phyloP scores from a whole-genome alignment of 2,329 filamentous ascomycete species.

The Paecilomyces formosus region DNA sequence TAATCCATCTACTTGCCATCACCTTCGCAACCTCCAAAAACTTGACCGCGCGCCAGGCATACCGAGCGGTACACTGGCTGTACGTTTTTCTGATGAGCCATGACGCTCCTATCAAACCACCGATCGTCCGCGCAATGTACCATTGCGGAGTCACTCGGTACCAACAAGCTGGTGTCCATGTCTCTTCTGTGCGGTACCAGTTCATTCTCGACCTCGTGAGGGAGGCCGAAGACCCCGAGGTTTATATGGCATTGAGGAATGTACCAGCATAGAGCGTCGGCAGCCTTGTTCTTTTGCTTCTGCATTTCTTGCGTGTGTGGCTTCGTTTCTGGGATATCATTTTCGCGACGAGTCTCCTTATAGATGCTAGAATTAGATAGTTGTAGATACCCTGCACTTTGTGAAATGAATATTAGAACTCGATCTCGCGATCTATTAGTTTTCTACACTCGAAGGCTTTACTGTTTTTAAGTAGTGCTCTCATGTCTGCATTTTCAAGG shows the following conservation, averaged over 20 bases:
- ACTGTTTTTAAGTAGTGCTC: not conserved
- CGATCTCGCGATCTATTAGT: not conserved
- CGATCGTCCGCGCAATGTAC: conserved; percentile 43
- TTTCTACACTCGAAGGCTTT: not conserved
- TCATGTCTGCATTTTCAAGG: not conserved
- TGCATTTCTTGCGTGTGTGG: not conserved
- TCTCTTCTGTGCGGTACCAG: conserved; percentile 27
- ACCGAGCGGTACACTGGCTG: conserved; percentile 40
- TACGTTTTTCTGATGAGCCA: conserved; percentile 39
- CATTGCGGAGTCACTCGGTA: conserved; percentile 41
- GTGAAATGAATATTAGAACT: not conserved
- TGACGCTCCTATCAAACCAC: conserved; percentile 33
- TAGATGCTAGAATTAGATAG: not conserved
- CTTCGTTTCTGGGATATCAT: not conserved
- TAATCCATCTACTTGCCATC: conserved; percentile 40
- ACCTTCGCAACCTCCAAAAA: conserved; percentile 32
- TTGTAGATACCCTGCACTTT: not conserved
- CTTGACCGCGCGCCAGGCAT: conserved; percentile 33
- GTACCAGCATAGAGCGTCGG: not conserved
- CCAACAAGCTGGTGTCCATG: conserved; percentile 25
- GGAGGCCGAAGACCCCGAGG: conserved; percentile 35
- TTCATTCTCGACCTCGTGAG: conserved; percentile 40
- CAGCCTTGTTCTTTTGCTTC: not conserved
- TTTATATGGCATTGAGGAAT: conserved; percentile 23
- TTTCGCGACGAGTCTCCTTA: not conserved